Conservation (phyloP, 768 basidiomycete genomes). For the Agaricus sinodeliciosus region DNA sequence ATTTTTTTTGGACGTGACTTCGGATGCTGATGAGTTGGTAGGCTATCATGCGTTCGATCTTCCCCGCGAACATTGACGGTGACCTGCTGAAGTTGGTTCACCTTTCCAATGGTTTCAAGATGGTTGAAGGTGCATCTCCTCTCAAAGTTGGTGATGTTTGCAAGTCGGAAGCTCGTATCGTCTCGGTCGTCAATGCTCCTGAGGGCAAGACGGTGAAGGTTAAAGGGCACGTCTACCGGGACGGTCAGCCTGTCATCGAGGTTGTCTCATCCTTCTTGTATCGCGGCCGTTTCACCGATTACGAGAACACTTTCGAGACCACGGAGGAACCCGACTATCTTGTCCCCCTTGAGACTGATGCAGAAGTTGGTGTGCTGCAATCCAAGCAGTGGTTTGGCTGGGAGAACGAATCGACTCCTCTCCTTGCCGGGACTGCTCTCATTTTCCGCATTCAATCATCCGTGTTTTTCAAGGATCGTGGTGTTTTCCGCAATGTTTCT, state of each 20-base stretch:
- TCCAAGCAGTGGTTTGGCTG: constrained; percentile 99
- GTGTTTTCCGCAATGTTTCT: constrained; percentile 70
- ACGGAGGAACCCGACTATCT: constrained; percentile 85
- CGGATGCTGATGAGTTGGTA: constrained; percentile 23
- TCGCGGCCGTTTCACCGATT: constrained; percentile 91
- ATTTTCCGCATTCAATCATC: constrained; percentile 87
- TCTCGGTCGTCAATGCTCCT: constrained; percentile 85
- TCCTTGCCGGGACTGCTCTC: constrained; percentile 73
- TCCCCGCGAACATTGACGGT: constrained; percentile 87
- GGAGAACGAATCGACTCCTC: constrained; percentile 76
- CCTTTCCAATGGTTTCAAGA: constrained; percentile 93
- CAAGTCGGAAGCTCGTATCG: constrained; percentile 81
- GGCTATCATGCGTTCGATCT: constrained; percentile 99
- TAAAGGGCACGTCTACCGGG: constrained; percentile 76
- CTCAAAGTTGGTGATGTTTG: constrained; percentile 86
- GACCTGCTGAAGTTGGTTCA: constrained; percentile 95
- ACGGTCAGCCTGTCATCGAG: constrained; percentile 79
- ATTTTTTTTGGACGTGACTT: not conserved
- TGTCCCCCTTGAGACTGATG: constrained; percentile 68
- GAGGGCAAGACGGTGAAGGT: constrained; percentile 92
- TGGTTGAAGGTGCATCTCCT: constrained; percentile 70
- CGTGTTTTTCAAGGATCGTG: constrained; percentile 88
- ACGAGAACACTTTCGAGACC: constrained; percentile 92
- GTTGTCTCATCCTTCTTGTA: constrained; percentile 95
- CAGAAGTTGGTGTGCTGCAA: constrained; percentile 82